Conservation (phyloP, 2,329 filamentous ascomycete species). For the Ophiocordyceps camponoti-floridani region DNA sequence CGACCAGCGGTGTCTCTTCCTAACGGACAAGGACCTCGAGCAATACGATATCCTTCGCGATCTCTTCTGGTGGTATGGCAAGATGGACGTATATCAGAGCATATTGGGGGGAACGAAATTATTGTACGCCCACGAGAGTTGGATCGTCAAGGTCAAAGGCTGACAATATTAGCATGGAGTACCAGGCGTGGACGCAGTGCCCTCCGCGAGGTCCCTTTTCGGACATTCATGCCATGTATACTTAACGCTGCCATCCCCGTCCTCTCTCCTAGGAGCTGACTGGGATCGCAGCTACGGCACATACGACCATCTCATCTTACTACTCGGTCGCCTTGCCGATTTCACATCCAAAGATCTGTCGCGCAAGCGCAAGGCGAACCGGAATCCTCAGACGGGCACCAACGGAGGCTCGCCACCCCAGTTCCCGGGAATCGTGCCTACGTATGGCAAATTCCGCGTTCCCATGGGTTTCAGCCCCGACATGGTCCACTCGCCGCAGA, state of each 20-base stretch:
- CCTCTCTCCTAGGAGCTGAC: constrained; percentile 7
- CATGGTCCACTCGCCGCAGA: constrained; percentile 22
- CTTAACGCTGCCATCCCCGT: constrained; percentile 1
- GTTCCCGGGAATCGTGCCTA: constrained; percentile 38
- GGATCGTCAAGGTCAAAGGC: background rate
- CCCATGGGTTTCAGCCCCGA: constrained; percentile 38
- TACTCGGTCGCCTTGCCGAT: constrained; percentile 62
- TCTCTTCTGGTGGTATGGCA: constrained; percentile 89
- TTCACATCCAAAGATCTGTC: constrained; percentile 63
- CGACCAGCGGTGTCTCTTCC: constrained; percentile 6
- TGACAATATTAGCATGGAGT: constrained; percentile 47
- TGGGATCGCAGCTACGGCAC: constrained; percentile 52
- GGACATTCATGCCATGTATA: constrained; percentile 53
- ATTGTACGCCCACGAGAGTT: constrained; percentile 43
- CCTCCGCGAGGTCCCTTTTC: constrained; percentile 70
- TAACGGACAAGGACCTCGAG: constrained; percentile 49
- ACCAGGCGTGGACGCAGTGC: constrained; percentile 67
- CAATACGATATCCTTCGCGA: constrained; percentile 70
- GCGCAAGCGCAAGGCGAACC: constrained; percentile 51
- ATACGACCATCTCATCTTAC: constrained; percentile 69
- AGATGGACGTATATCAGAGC: constrained; percentile 86
- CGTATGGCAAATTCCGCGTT: constrained; percentile 27
- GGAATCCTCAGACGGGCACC: constrained; percentile 11
- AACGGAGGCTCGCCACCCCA: constrained; percentile 19
- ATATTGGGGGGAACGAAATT: constrained; percentile 71